Conservation (phyloP, 768 basidiomycete genomes). For the Fomitopsis pulvina region DNA sequence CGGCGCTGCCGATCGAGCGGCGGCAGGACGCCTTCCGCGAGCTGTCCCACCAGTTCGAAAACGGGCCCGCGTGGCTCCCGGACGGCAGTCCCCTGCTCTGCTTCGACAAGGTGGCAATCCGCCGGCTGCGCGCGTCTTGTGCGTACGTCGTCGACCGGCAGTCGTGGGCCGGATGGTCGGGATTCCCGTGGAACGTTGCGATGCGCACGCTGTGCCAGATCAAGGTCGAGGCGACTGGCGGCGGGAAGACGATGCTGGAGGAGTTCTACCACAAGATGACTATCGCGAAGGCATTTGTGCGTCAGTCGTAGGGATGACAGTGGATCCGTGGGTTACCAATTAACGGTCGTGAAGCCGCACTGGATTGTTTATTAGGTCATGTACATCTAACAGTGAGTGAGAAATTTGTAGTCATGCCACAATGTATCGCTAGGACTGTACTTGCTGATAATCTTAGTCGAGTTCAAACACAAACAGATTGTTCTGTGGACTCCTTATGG, state of each 20-base stretch:
- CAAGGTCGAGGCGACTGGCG: conserved; percentile 38
- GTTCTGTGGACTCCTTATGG: no score
- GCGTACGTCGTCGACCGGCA: conserved; percentile 37
- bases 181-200: conserved; percentile 52
- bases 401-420: no score
- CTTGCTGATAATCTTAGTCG: no score
- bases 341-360: no score
- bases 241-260: not conserved
- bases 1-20: conserved; percentile 31
- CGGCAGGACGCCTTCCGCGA: conserved; percentile 43
- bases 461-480: no score
- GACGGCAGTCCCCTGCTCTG: conserved; percentile 13
- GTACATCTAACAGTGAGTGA: no score
- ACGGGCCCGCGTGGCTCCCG: conserved; percentile 18
- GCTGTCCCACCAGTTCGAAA: conserved; percentile 36
- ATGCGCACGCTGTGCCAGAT: conserved; percentile 46
- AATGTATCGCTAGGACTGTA: no score
- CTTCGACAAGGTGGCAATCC: conserved; percentile 26
- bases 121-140: conserved; percentile 41
- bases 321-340: no score
- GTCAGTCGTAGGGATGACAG: not conserved
- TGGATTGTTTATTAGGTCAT: no score
- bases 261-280: not conserved
- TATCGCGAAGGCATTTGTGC: conserved; percentile 1
- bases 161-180: conserved; percentile 19